These are phyloP conservation scores for Thecaphora thlaspeos DNA, from an alignment of 1,284 basidiomycete species.

Conservation along the genomic window DNA sequence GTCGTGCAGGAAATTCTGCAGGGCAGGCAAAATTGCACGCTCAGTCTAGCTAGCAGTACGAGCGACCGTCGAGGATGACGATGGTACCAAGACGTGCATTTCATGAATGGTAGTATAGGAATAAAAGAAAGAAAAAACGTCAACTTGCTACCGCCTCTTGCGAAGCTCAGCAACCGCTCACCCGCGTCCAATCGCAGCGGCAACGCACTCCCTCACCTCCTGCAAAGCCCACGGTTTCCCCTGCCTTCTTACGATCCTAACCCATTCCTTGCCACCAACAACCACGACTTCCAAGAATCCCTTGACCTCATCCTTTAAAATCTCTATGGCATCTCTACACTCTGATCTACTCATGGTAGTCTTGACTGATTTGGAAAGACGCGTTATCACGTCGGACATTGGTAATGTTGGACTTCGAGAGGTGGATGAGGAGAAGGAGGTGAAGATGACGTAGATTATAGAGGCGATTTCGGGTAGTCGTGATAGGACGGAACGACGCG, in stretches of 20 bases:
- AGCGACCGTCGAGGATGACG: too few relatives aligned
- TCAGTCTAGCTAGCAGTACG: too few relatives aligned
- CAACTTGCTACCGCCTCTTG: too few relatives aligned
- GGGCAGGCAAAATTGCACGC: too few relatives aligned
- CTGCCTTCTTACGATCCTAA: background rate
- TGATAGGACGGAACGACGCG: constrained; percentile 28
- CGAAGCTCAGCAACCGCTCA: too few relatives aligned
- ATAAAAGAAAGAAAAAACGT: too few relatives aligned
- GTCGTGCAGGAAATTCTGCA: too few relatives aligned
- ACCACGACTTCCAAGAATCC: constrained; percentile 36
- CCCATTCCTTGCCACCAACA: constrained; percentile 1
- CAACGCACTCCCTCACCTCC: background rate
- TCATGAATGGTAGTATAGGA: too few relatives aligned
- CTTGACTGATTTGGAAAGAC: constrained; percentile 26
- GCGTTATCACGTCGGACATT: constrained; percentile 29
- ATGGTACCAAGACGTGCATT: too few relatives aligned
- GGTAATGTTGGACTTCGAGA: constrained; percentile 21
- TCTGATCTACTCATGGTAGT: constrained; percentile 34
- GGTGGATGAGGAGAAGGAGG: too few relatives aligned
- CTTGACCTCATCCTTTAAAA: constrained; percentile 23
- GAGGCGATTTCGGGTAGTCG: constrained; percentile 35
- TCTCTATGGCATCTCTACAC: constrained; percentile 23
- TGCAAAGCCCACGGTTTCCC: background rate
- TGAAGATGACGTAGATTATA: constrained; percentile 45
- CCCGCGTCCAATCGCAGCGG: too few relatives aligned